phyloP scores from a whole-genome alignment of 73 alveolate species.

The Stentor roeselii region DNA sequence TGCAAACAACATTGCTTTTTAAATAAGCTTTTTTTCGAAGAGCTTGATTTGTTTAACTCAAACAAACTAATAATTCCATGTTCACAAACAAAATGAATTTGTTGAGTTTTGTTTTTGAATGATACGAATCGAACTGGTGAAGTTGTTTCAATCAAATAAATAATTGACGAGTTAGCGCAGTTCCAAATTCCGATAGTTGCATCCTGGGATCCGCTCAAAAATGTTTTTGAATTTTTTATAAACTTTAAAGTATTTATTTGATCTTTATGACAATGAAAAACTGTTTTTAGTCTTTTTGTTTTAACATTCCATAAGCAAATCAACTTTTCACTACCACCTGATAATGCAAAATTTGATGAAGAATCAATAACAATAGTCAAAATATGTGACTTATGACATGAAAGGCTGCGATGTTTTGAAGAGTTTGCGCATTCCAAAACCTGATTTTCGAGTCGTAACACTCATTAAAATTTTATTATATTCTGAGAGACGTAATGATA shows the following conservation, averaged over 20 bases:
- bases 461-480: no score
- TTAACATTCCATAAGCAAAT: background rate
- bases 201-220: background rate
- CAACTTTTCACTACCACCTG: background rate
- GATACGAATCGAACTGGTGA: no score
- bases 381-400: background rate
- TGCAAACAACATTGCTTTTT: no score
- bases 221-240: no score
- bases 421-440: background rate
- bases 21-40: no score
- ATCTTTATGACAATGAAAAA: background rate
- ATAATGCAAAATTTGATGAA: background rate
- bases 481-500: no score
- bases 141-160: background rate
- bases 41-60: no score
- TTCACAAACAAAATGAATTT: no score
- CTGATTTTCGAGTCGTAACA: background rate
- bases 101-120: no score
- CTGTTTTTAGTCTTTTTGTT: background rate
- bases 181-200: background rate
- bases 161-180: background rate
- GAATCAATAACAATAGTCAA: background rate
- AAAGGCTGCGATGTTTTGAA: background rate
- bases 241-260: background rate
- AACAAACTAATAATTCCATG: no score